These are phyloP conservation scores for Acorus calamus DNA, from an alignment of 106 monocot species.

Conservation along the genomic window DNA sequence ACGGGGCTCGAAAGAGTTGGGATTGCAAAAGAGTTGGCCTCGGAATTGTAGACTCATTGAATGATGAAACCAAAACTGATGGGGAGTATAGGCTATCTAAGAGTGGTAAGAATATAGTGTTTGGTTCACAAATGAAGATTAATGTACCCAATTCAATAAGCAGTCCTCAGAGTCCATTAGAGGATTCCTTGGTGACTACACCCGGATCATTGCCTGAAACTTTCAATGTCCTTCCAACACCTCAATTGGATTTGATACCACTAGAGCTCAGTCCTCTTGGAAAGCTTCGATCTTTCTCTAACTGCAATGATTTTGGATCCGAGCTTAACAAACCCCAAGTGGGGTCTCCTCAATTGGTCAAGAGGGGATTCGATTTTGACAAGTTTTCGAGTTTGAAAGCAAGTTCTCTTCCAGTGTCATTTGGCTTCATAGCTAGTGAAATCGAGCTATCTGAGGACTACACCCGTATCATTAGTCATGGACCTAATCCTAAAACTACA, in stretches of 20 bases:
- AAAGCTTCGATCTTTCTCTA: conserved; percentile 5
- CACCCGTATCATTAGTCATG: conserved; percentile 65
- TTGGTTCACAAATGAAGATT: conserved; percentile 19
- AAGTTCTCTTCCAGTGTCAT: conserved; percentile 10
- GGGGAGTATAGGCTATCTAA: neutral
- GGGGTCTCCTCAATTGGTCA: neutral
- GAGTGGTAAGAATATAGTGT: conserved; percentile 8
- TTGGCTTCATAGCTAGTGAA: conserved; percentile 28
- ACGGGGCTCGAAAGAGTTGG: conserved; percentile 21
- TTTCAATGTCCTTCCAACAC: conserved; percentile 5
- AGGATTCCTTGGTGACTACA: neutral
- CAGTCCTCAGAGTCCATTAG: neutral
- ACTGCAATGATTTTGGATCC: neutral
- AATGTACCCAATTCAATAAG: conserved; percentile 1
- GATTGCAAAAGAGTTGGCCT: conserved; percentile 21
- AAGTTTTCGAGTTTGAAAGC: neutral
- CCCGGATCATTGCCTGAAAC: conserved; percentile 12
- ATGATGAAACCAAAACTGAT: conserved; percentile 1
- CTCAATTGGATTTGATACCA: neutral
- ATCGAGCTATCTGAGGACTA: conserved; percentile 85
- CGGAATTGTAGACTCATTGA: conserved; percentile 16
- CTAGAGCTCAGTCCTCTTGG: neutral
- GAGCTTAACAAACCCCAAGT: neutral
- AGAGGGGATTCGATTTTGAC: neutral
- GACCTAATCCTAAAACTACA: conserved; percentile 73